phyloP scores from a whole-genome alignment of 2,329 filamentous ascomycete species.

The Whalleya microplaca region DNA sequence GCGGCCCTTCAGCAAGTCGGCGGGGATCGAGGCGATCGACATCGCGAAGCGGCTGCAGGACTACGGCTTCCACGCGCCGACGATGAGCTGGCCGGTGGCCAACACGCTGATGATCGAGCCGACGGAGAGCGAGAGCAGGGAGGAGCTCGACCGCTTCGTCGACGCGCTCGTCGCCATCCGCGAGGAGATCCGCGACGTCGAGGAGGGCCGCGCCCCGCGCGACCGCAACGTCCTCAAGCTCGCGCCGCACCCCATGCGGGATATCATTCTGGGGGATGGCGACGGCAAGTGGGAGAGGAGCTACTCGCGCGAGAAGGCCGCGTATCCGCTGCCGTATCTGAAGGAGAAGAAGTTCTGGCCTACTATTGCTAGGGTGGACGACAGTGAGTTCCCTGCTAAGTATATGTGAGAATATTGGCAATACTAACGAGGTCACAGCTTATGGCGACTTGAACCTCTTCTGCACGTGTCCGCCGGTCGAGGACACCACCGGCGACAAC shows the following conservation, averaged over 20 bases:
- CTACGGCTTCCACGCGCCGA: constrained; percentile 96
- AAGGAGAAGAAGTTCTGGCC: constrained; percentile 99
- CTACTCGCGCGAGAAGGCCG: constrained; percentile 81
- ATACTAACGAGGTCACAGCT: constrained; percentile 15
- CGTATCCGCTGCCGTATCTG: constrained; percentile 81
- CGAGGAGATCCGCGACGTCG: constrained; percentile 80
- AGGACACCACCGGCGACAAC: constrained; percentile 14
- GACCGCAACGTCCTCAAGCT: constrained; percentile 87
- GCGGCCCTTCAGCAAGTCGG: constrained; percentile 79
- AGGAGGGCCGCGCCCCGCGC: constrained; percentile 75
- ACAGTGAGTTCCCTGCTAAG: constrained; percentile 64
- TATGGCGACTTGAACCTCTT: constrained; percentile 28
- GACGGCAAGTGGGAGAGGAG: constrained; percentile 74
- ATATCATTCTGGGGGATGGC: constrained; percentile 68
- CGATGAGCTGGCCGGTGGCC: constrained; percentile 94
- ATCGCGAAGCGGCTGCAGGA: constrained; percentile 96
- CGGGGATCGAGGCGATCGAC: constrained; percentile 88
- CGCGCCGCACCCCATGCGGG: constrained; percentile 82
- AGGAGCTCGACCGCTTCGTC: constrained; percentile 91
- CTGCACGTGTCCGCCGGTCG: constrained; percentile 25
- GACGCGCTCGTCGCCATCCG: constrained; percentile 88
- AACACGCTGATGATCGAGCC: constrained; percentile 99
- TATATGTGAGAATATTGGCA: not conserved
- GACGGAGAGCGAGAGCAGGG: constrained; percentile 89
- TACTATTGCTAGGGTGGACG: constrained; percentile 81